Base-by-base conservation (phyloP, 148 eudicot genomes). In the Arctostaphylos glauca region DNA sequence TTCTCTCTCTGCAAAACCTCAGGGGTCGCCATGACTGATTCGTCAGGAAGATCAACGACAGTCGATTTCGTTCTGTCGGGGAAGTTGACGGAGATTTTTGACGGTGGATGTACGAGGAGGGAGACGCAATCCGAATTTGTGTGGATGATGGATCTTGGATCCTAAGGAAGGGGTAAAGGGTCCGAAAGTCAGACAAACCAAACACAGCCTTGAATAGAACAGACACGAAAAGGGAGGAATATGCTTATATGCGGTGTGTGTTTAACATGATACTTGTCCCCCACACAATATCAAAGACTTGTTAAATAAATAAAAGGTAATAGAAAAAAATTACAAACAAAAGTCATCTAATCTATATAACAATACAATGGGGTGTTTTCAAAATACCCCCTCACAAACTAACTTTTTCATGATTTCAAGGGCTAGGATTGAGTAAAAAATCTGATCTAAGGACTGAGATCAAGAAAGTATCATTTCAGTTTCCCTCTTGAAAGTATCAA, bases 11-110 rank as follows among this genome's bases (percentile, higher is more conserved):
- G 90, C 80, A 90, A 71, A 66, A 90, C 86, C 43, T 88, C 84
- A 18, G 91, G 83, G 7, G 90, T 84, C 25, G 91, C 94, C 98
- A 94, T 94, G 89, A 80, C 68, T 83, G 18, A 21, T 43, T 62
- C 72, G 62, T 38, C 43, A 62, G 64, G 23, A 62, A 13, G 5
- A 79, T 13, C 6, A 44, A 43, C n/a, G 10, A 18, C 8, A 7
- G 31, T 43, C 19, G 48, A 41, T 41, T 13, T 43, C 50, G 49
- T 6, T 48, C 18, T 71, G 6, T 49, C 5, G 4, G 13, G 56
- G 76, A 8, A 52, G 76, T 21, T 14, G 0, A 12, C 3, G 78
- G 7, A 14, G 44, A 48, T 14, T 19, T 15, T 5, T 2, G 50
- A 6, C 38, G 70, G 21, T 0, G 38, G 5, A 14, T 18, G 23